Conservation (phyloP, 2,329 filamentous ascomycete genomes). For the Cladorrhinum sp. region DNA sequence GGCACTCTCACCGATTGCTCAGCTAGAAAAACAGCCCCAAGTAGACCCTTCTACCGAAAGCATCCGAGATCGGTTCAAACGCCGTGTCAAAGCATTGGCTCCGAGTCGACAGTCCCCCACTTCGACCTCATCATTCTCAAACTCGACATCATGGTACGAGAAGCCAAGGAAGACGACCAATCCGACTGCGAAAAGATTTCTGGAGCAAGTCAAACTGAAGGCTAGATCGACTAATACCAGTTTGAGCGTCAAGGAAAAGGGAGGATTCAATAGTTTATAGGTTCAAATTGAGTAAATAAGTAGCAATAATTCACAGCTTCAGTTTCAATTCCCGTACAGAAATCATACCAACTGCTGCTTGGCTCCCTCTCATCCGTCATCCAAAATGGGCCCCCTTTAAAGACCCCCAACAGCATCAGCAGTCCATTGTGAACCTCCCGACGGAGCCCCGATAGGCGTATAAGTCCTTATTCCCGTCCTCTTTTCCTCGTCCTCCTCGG, state of each 20-base stretch:
- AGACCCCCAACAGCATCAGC: not conserved
- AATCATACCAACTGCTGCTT: too few relatives aligned
- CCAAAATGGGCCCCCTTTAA: not conserved
- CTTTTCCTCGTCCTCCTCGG: slow-evolving; percentile 14
- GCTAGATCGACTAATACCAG: not conserved
- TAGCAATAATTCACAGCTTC: too few relatives aligned
- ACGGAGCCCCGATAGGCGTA: not conserved
- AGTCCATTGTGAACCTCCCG: not conserved
- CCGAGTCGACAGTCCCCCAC: not conserved
- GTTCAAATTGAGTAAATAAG: too few relatives aligned
- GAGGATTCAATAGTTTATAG: too few relatives aligned
- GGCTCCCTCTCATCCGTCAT: not conserved
- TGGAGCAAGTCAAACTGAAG: not conserved
- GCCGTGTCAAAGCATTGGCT: not conserved
- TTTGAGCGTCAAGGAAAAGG: too few relatives aligned
- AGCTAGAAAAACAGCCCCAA: not conserved
- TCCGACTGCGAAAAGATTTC: not conserved
- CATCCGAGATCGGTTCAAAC: not conserved
- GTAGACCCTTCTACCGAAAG: not conserved
- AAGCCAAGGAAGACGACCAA: not conserved
- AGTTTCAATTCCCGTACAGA: too few relatives aligned
- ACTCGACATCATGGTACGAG: not conserved
- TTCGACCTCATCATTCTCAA: not conserved
- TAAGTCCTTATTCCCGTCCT: slow-evolving; percentile 14
- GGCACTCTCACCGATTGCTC: too few relatives aligned